A percentile compares a stretch with the other conserved stretches of the same genome.
These are phyloP conservation scores for Ogataea pini DNA, from an alignment of 805 yeast species.

Conservation along the genomic window DNA sequence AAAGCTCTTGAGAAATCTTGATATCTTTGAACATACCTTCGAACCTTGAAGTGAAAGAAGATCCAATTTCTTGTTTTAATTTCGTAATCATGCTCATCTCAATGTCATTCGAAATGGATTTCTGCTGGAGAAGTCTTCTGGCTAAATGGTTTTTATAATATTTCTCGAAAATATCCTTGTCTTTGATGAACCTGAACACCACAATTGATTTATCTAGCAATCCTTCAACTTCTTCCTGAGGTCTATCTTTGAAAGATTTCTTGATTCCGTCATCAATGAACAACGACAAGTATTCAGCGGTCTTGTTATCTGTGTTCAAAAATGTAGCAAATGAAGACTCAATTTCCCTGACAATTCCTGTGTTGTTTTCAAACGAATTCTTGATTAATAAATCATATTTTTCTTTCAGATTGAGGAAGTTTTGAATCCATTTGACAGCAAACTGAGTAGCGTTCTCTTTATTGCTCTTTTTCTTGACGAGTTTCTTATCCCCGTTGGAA, in stretches of 20 bases:
- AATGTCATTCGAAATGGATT: constrained; percentile 51
- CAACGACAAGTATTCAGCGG: constrained; percentile 56
- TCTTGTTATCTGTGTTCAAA: constrained; percentile 49
- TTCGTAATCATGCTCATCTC: constrained; percentile 70
- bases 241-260: constrained; percentile 47
- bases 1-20: constrained; percentile 52
- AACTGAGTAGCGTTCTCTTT: constrained; percentile 45
- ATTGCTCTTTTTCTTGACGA: constrained; percentile 21
- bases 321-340: constrained; percentile 63
- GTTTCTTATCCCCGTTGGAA: constrained; percentile 11
- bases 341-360: constrained; percentile 51
- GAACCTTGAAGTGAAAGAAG: constrained; percentile 73
- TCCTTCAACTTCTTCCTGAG: constrained; percentile 46
- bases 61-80: constrained; percentile 75
- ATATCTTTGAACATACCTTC: constrained; percentile 89
- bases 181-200: constrained; percentile 68
- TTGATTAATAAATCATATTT: constrained; percentile 51
- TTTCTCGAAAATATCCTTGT: constrained; percentile 84
- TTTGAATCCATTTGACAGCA: constrained; percentile 70
- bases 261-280: constrained; percentile 60
- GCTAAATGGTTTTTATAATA: constrained; percentile 86
- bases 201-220: constrained; percentile 56
- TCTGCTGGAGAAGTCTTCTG: constrained; percentile 62
- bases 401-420: constrained; percentile 51
- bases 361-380: constrained; percentile 50